phyloP scores from a whole-genome alignment of 306 rosid species.

The Parietaria judaica region DNA sequence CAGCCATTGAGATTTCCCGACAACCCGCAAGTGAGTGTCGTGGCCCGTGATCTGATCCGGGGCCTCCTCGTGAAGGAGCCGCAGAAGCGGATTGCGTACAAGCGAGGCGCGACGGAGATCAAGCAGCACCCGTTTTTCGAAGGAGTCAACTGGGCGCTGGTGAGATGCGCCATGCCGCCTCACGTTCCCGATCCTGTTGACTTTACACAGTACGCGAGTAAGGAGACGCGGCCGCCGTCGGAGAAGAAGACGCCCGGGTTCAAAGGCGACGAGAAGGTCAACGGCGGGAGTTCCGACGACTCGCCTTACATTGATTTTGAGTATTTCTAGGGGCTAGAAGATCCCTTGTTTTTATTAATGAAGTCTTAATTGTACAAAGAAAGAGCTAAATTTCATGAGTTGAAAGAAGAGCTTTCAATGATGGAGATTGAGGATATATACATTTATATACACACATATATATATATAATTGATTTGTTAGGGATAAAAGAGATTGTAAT shows the following conservation, averaged over 20 bases:
- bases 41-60: conserved; percentile 60
- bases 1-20: conserved; percentile 85
- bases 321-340: conserved; percentile 27
- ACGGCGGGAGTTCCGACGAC: conserved; percentile 8
- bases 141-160: conserved; percentile 89
- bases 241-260: conserved; percentile 16
- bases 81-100: conserved; percentile 70
- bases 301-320: conserved; percentile 34
- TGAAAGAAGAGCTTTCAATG: conserved; percentile 1
- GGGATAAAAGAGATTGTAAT: neutral
- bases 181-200: conserved; percentile 65
- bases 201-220: conserved; percentile 52
- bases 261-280: conserved; percentile 11
- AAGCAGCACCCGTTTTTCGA: conserved; percentile 89
- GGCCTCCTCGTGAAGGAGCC: conserved; percentile 84
- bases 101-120: conserved; percentile 79
- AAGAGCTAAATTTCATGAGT: conserved; percentile 6
- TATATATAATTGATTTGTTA: neutral
- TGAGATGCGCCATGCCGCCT: conserved; percentile 78
- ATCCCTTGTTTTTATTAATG: neutral
- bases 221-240: conserved; percentile 17
- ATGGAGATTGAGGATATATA: neutral
- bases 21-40: conserved; percentile 42
- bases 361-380: conserved; percentile 17
- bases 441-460: no score